A percentile compares a stretch with the other conserved stretches of the same genome.
Conservation (phyloP, 2,329 filamentous ascomycete genomes). For the Colletotrichum sp. region DNA sequence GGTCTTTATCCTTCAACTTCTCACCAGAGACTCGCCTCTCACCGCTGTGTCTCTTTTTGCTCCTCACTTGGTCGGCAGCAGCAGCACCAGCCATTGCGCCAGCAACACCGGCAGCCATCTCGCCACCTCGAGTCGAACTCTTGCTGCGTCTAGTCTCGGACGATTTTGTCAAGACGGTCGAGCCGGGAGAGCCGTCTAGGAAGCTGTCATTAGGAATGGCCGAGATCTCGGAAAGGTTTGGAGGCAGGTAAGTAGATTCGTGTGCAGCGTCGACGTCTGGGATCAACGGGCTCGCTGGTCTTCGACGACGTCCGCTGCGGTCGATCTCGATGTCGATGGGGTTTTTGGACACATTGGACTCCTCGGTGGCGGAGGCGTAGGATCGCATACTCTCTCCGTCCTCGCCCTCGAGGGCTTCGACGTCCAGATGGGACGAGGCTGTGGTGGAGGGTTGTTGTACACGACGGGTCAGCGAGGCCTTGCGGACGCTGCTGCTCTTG, state of each 20-base stretch:
- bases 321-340: slow-evolving; percentile 92
- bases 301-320: slow-evolving; percentile 55
- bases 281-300: slow-evolving; percentile 71
- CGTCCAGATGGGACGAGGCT: slow-evolving; percentile 41
- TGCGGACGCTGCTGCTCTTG: slow-evolving; percentile 68
- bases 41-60: slow-evolving; percentile 48
- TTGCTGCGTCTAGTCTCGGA: slow-evolving; percentile 41
- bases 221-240: slow-evolving; percentile 85
- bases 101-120: slow-evolving; percentile 41
- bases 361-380: slow-evolving; percentile 79
- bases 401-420: slow-evolving; percentile 53
- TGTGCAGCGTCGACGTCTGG: slow-evolving; percentile 59
- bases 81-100: slow-evolving; percentile 42
- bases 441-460: slow-evolving; percentile 58
- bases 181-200: slow-evolving; percentile 52
- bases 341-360: slow-evolving; percentile 76
- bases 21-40: slow-evolving; percentile 44
- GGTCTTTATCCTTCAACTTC: slow-evolving; percentile 52
- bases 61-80: slow-evolving; percentile 45
- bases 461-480: slow-evolving; percentile 60
- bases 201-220: slow-evolving; percentile 69
- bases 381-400: slow-evolving; percentile 74
- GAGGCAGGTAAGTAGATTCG: slow-evolving; percentile 64
- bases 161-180: slow-evolving; percentile 37
- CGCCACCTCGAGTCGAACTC: slow-evolving; percentile 46